Conservation (phyloP, 2,329 filamentous ascomycete species). For the Pseudogymnoascus sp. region DNA sequence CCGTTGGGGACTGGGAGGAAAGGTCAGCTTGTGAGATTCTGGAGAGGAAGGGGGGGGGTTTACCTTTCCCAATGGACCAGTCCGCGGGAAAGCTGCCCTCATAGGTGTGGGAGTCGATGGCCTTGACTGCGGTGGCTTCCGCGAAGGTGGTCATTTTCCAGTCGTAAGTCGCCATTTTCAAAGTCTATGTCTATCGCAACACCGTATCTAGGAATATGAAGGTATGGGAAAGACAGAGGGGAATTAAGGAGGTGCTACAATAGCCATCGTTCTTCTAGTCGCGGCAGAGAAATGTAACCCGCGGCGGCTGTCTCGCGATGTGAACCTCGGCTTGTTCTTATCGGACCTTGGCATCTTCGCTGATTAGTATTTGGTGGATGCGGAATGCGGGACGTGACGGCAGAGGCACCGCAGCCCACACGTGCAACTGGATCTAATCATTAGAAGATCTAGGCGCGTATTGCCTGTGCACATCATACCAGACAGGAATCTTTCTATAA, state of each 20-base stretch:
- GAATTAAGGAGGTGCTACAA: background rate
- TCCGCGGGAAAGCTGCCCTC: conserved; percentile 43
- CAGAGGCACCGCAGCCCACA: background rate
- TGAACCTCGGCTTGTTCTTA: conserved; percentile 3
- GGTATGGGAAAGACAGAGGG: background rate
- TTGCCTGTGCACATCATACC: background rate
- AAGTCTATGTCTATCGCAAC: background rate
- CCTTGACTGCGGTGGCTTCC: conserved; percentile 40
- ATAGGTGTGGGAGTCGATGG: conserved; percentile 48
- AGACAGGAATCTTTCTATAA: background rate
- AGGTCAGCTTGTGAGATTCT: background rate
- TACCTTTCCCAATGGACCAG: conserved; percentile 60
- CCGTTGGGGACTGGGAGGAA: conserved; percentile 56
- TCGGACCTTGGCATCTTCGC: background rate
- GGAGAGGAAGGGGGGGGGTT: background rate
- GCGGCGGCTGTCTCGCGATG: background rate
- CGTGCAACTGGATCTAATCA: background rate
- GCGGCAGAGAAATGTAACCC: background rate
- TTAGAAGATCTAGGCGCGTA: background rate
- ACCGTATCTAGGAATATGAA: background rate
- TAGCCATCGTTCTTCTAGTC: background rate
- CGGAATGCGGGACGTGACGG: background rate
- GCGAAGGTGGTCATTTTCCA: conserved; percentile 27
- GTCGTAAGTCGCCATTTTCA: background rate
- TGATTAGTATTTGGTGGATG: background rate